phyloP scores from a whole-genome alignment of 371 early-diverging fungal genomes.

The Haplosporangium sp. region DNA sequence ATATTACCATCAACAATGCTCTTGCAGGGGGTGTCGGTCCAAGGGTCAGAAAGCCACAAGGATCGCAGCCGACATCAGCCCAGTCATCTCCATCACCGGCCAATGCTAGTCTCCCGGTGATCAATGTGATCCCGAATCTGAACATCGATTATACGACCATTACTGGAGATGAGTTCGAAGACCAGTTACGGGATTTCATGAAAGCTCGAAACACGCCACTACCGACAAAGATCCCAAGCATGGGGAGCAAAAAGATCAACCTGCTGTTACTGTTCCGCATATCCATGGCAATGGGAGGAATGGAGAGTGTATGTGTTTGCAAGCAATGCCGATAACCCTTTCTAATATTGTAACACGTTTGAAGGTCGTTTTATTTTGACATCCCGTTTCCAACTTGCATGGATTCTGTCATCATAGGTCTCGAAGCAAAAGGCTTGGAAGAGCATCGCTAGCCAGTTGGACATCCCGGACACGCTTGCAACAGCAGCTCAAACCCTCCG shows the following conservation, averaged over 20 bases:
- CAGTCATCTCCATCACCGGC: slow-evolving; percentile 44
- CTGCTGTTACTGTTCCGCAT: slow-evolving; percentile 42
- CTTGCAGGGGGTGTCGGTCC: slow-evolving; percentile 24
- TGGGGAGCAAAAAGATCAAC: slow-evolving; percentile 55
- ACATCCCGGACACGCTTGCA: slow-evolving; percentile 50
- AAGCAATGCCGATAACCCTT: too few species aligned
- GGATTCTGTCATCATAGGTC: slow-evolving; percentile 19
- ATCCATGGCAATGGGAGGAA: slow-evolving; percentile 52
- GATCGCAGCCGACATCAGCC: slow-evolving; percentile 47
- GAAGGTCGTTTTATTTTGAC: not conserved
- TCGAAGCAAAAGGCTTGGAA: slow-evolving; percentile 55
- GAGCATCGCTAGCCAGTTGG: slow-evolving; percentile 44
- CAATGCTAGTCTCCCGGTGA: slow-evolving; percentile 40
- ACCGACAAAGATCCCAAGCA: slow-evolving; percentile 52
- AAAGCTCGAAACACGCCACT: slow-evolving; percentile 41
- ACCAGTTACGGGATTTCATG: slow-evolving; percentile 49
- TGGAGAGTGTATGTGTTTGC: slow-evolving; percentile 44
- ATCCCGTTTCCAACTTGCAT: not conserved
- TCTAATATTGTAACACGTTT: not conserved
- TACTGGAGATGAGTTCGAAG: slow-evolving; percentile 48
- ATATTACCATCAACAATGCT: slow-evolving; percentile 23
- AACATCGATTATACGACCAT: slow-evolving; percentile 48
- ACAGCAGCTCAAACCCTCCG: slow-evolving; percentile 50
- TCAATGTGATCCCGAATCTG: slow-evolving; percentile 42
- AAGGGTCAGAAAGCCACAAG: slow-evolving; percentile 29